Percentiles rank a stretch among this genome's conserved stretches.
These are phyloP conservation scores for Daedaleopsis nitida DNA, from an alignment of 768 basidiomycete species.

Conservation along the genomic window DNA sequence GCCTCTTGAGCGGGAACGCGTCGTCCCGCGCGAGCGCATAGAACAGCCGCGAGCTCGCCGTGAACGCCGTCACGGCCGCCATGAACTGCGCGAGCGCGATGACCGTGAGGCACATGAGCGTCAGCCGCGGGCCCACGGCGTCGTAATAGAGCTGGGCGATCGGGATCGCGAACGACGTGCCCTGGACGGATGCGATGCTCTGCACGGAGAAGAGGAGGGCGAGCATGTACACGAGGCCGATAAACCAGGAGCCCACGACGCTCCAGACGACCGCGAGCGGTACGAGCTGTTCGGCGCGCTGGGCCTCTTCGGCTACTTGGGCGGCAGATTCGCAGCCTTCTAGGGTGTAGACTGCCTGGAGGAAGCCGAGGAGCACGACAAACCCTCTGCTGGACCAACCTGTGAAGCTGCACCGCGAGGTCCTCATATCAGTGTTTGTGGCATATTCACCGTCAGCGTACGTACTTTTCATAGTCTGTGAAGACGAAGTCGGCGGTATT, in stretches of 20 bases:
- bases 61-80: slow-evolving; percentile 60
- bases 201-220: slow-evolving; percentile 60
- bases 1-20: slow-evolving; percentile 47
- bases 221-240: slow-evolving; percentile 59
- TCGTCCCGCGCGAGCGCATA: slow-evolving; percentile 59
- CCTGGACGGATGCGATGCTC: slow-evolving; percentile 50
- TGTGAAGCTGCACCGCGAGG: slow-evolving; percentile 44
- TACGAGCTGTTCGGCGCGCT: slow-evolving; percentile 55
- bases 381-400: slow-evolving; percentile 57
- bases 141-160: slow-evolving; percentile 61
- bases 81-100: slow-evolving; percentile 54
- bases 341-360: slow-evolving; percentile 61
- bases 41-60: slow-evolving; percentile 57
- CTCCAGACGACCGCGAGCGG: slow-evolving; percentile 57
- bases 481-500: slow-evolving; percentile 56
- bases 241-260: slow-evolving; percentile 57
- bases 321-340: slow-evolving; percentile 66
- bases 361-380: slow-evolving; percentile 59
- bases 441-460: neutral
- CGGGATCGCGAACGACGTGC: slow-evolving; percentile 54
- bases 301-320: slow-evolving; percentile 63
- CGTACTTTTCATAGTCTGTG: slow-evolving; percentile 57
- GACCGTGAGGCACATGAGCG: slow-evolving; percentile 53
- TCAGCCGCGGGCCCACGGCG: slow-evolving; percentile 49
- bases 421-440: neutral